These are phyloP conservation scores for Alternaria brassicicola DNA, from an alignment of 2,329 filamentous ascomycete species.

Conservation along the genomic window DNA sequence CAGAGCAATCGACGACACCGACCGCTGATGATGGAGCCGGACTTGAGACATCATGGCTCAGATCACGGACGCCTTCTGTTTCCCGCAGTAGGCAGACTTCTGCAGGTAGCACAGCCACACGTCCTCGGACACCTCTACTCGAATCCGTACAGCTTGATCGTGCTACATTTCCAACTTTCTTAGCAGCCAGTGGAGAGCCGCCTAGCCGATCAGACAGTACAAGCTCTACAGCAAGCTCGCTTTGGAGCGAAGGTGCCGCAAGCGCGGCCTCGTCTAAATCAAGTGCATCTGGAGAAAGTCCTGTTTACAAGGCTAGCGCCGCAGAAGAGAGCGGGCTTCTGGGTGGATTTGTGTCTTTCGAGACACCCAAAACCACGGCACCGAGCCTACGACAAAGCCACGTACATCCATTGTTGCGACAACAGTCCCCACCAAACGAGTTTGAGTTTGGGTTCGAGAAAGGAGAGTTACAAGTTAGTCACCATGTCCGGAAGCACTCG, in stretches of 20 bases:
- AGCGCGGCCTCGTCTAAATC: conserved; percentile 41
- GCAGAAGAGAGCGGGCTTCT: conserved; percentile 37
- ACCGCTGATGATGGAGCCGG: conserved; percentile 21
- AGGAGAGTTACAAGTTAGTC: not conserved
- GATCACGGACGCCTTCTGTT: conserved; percentile 21
- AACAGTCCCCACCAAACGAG: conserved; percentile 4
- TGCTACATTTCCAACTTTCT: conserved; percentile 1
- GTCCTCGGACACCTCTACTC: conserved; percentile 31
- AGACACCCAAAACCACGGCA: conserved; percentile 10
- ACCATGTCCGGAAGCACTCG: not conserved
- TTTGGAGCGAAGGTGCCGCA: conserved; percentile 39
- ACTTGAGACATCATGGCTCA: conserved; percentile 29
- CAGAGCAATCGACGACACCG: conserved; percentile 19
- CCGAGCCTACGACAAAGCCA: conserved; percentile 12
- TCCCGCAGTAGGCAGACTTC: conserved; percentile 18
- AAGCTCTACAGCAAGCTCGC: conserved; percentile 30
- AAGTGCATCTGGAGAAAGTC: conserved; percentile 26
- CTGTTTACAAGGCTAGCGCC: conserved; percentile 17
- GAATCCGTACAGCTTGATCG: conserved; percentile 30
- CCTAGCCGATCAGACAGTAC: conserved; percentile 39
- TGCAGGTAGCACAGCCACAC: conserved; percentile 16
- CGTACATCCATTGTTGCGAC: conserved; percentile 16
- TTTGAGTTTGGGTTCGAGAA: conserved; percentile 16
- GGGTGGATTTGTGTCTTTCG: conserved; percentile 36
- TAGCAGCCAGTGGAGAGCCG: not conserved